phyloP scores from a whole-genome alignment of 768 basidiomycete species.

The Cystobasidium ongulense region DNA sequence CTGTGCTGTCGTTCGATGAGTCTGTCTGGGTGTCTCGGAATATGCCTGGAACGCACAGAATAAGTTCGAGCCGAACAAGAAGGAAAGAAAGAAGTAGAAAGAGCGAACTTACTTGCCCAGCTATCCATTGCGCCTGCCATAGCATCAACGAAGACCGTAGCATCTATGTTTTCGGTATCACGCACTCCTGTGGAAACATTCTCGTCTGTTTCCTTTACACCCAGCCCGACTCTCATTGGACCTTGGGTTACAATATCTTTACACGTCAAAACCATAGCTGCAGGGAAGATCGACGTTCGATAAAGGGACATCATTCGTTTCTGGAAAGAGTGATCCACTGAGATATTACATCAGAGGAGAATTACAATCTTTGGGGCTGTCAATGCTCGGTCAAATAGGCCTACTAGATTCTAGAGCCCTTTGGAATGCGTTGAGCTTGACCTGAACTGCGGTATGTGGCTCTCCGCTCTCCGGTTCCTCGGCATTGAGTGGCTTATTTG shows the following conservation, averaged over 20 bases:
- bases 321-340: background rate
- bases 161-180: background rate
- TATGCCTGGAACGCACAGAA: background rate
- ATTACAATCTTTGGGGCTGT: background rate
- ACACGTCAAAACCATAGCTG: conserved; percentile 10
- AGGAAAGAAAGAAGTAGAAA: background rate
- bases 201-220: background rate
- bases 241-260: background rate
- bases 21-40: background rate
- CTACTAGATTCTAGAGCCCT: background rate
- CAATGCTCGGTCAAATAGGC: background rate
- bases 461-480: background rate
- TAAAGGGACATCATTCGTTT: background rate
- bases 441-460: background rate
- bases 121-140: background rate
- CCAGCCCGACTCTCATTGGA: background rate
- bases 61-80: background rate
- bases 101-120: background rate
- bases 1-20: background rate
- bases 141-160: background rate
- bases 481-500: background rate
- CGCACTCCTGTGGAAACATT: background rate
- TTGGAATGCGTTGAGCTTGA: background rate
- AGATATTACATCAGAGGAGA: background rate
- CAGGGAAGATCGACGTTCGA: conserved; percentile 18